phyloP scores from a whole-genome alignment of 1,284 basidiomycete species.

The Pseudozyma sp. region DNA sequence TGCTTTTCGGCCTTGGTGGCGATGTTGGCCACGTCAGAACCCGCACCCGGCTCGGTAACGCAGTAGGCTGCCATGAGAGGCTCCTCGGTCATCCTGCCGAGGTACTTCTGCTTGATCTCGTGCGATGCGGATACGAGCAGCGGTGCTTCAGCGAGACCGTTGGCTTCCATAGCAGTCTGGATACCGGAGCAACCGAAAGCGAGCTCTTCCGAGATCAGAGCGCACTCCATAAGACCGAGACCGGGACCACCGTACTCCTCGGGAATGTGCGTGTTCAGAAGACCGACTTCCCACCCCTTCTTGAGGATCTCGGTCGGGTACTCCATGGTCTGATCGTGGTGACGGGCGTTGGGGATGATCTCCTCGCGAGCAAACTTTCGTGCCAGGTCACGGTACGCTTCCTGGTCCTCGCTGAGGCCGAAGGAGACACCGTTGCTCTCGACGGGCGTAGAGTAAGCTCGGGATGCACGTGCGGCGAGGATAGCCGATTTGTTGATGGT shows the following conservation, averaged over 20 bases:
- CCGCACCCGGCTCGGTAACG: conserved; percentile 73
- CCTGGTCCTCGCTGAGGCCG: conserved; percentile 69
- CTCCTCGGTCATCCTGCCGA: conserved; percentile 74
- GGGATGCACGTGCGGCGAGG: conserved; percentile 18
- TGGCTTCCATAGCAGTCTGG: conserved; percentile 72
- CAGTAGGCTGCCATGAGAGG: conserved; percentile 74
- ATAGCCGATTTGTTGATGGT: conserved; percentile 21
- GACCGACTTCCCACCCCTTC: conserved; percentile 68
- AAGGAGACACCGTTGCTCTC: conserved; percentile 56
- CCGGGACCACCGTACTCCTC: conserved; percentile 73
- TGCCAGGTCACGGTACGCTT: conserved; percentile 71
- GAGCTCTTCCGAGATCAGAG: conserved; percentile 72
- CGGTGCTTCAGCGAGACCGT: conserved; percentile 73
- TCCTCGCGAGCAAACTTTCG: conserved; percentile 71
- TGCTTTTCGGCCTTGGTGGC: conserved; percentile 71
- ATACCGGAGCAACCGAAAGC: conserved; percentile 74
- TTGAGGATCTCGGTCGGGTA: conserved; percentile 74
- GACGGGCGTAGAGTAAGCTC: conserved; percentile 38
- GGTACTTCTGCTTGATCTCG: conserved; percentile 72
- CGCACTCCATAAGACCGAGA: conserved; percentile 71
- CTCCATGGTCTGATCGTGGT: conserved; percentile 67
- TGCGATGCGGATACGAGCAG: conserved; percentile 72
- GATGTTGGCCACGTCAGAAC: conserved; percentile 72
- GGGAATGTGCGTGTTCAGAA: conserved; percentile 67
- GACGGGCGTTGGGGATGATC: conserved; percentile 72